phyloP scores from a whole-genome alignment of 2,329 filamentous ascomycete genomes.

The Periconia sp. region DNA sequence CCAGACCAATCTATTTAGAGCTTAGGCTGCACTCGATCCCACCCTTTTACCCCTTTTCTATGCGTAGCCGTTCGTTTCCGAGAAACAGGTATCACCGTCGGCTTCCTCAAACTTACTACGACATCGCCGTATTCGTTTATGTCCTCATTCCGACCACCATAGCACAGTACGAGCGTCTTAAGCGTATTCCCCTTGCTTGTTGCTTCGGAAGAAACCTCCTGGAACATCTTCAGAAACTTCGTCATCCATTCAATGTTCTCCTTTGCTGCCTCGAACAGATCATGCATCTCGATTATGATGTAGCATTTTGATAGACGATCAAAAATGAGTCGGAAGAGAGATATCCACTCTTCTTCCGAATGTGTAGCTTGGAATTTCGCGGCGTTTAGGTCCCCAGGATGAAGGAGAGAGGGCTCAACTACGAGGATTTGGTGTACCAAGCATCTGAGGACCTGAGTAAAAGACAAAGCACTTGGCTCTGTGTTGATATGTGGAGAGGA shows the following conservation, averaged over 20 bases:
- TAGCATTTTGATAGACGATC: too few species aligned
- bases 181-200: neutral
- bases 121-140: neutral
- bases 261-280: too few species aligned
- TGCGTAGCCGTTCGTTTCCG: neutral
- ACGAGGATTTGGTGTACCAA: too few species aligned
- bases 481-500: too few species aligned
- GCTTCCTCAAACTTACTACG: neutral
- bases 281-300: too few species aligned
- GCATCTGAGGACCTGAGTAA: too few species aligned
- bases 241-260: too few species aligned
- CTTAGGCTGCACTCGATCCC: conserved; percentile 1
- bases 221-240: too few species aligned
- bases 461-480: too few species aligned
- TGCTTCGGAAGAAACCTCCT: too few species aligned
- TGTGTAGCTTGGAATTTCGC: conserved; percentile 2
- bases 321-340: neutral
- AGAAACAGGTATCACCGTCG: neutral
- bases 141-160: neutral
- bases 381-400: conserved; percentile 2
- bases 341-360: conserved; percentile 3
- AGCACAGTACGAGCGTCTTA: conserved; percentile 2
- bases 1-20: too few species aligned
- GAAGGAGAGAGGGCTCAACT: too few species aligned
- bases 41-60: conserved; percentile 1